phyloP scores from a whole-genome alignment of 2,329 filamentous ascomycete species.

The Claviceps pusilla region DNA sequence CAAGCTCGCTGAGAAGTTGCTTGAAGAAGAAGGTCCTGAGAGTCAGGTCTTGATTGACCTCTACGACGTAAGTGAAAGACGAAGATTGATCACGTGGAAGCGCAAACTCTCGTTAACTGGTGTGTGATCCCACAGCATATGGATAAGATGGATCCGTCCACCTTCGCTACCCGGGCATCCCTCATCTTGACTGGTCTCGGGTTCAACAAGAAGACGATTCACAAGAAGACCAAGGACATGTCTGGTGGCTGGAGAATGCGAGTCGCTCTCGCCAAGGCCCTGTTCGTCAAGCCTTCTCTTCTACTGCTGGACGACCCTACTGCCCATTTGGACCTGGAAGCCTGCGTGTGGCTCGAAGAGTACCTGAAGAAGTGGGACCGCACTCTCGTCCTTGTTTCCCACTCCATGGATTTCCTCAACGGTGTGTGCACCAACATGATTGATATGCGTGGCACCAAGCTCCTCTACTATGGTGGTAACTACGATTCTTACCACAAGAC shows the following conservation, averaged over 20 bases:
- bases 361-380: slow-evolving; percentile 99
- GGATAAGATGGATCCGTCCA: slow-evolving; percentile 96
- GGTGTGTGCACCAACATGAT: slow-evolving; percentile 98
- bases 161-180: slow-evolving; percentile 87
- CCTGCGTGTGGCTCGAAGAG: slow-evolving; percentile 98
- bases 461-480: slow-evolving; percentile 98
- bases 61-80: slow-evolving; percentile 59
- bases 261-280: slow-evolving; percentile 89
- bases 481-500: slow-evolving; percentile 98
- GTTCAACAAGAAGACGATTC: slow-evolving; percentile 95
- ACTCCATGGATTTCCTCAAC: slow-evolving; percentile 98
- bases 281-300: slow-evolving; percentile 95
- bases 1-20: slow-evolving; percentile 70
- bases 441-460: slow-evolving; percentile 80
- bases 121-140: slow-evolving; percentile 52
- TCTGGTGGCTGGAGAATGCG: slow-evolving; percentile 99
- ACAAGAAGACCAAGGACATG: slow-evolving; percentile 99
- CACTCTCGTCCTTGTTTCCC: slow-evolving; percentile 88
- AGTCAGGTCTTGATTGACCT: slow-evolving; percentile 80
- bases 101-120: slow-evolving; percentile 8
- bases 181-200: slow-evolving; percentile 96
- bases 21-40: slow-evolving; percentile 87
- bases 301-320: slow-evolving; percentile 96
- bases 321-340: slow-evolving; percentile 96
- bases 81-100: not conserved